phyloP scores from a whole-genome alignment of 768 basidiomycete genomes.

The Sarcodon sp. region DNA sequence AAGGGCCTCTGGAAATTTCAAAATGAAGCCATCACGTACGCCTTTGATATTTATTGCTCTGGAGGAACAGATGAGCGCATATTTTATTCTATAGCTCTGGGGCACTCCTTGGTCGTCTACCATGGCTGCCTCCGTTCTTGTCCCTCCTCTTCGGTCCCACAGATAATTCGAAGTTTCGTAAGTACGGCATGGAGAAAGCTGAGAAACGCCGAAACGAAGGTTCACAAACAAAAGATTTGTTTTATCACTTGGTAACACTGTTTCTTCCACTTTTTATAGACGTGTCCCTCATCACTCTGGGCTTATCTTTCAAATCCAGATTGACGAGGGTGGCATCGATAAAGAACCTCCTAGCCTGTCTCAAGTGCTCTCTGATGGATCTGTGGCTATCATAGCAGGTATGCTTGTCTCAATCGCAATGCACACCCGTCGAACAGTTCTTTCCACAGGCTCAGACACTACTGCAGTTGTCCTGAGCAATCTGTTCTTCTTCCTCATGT shows the following conservation, averaged over 20 bases:
- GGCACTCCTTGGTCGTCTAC: slow-evolving; percentile 6
- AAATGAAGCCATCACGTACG: not conserved
- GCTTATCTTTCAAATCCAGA: slow-evolving; percentile 3
- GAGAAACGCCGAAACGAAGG: slow-evolving; percentile 1
- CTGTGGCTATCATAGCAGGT: too few species aligned
- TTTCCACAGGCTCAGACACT: slow-evolving; percentile 34
- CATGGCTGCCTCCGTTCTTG: slow-evolving; percentile 14
- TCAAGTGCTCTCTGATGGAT: too few species aligned
- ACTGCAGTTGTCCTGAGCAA: slow-evolving; percentile 25
- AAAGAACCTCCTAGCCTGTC: too few species aligned
- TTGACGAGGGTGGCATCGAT: slow-evolving; percentile 16
- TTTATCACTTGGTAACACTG: slow-evolving; percentile 33
- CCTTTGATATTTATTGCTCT: not conserved
- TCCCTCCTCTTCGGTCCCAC: slow-evolving; percentile 3
- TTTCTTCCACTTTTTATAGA: not conserved
- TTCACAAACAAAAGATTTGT: slow-evolving; percentile 17
- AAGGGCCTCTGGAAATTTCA: not conserved
- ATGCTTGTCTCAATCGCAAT: slow-evolving; percentile 18
- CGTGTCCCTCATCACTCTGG: not conserved
- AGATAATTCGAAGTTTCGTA: too few species aligned
- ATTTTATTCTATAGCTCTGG: slow-evolving; percentile 1
- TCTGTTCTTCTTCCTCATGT: slow-evolving; percentile 25
- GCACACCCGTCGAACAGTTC: slow-evolving; percentile 22
- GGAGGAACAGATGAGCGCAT: not conserved
- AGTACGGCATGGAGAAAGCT: too few species aligned